These are phyloP conservation scores for Globisporangium polare DNA, from an alignment of 352 stramenopile species.

Conservation along the genomic window DNA sequence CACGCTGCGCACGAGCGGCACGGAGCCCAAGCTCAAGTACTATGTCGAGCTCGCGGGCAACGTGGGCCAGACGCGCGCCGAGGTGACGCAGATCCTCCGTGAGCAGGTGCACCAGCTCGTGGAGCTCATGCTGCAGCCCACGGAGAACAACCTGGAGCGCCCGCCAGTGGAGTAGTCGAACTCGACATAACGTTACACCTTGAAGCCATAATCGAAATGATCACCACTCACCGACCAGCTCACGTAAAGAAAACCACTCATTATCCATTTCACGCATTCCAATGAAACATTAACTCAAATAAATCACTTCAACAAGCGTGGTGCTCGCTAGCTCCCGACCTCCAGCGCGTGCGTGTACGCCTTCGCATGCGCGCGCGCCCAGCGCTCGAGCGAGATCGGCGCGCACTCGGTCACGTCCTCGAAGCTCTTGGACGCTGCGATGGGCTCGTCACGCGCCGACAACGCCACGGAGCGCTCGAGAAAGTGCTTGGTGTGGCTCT, in stretches of 20 bases:
- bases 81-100: conserved; percentile 47
- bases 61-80: conserved; percentile 56
- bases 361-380: conserved; percentile 46
- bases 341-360: conserved; percentile 39
- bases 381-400: conserved; percentile 46
- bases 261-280: not conserved
- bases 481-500: conserved; percentile 36
- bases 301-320: not conserved
- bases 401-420: conserved; percentile 53
- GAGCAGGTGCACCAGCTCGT: conserved; percentile 77
- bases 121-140: conserved; percentile 77
- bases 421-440: conserved; percentile 46
- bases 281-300: not conserved
- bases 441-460: conserved; percentile 16
- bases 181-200: too few species aligned
- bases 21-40: conserved; percentile 99
- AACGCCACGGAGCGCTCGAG: conserved; percentile 48
- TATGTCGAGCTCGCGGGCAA: conserved; percentile 93
- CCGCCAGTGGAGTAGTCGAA: conserved; percentile 28
- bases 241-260: not conserved
- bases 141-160: conserved; percentile 72
- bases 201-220: not conserved
- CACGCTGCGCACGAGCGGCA: conserved; percentile 97
- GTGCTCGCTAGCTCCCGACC: not conserved
- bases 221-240: not conserved